These are phyloP conservation scores for Clavispora vitiphila DNA, from an alignment of 805 yeast genomes.

Conservation along the genomic window DNA sequence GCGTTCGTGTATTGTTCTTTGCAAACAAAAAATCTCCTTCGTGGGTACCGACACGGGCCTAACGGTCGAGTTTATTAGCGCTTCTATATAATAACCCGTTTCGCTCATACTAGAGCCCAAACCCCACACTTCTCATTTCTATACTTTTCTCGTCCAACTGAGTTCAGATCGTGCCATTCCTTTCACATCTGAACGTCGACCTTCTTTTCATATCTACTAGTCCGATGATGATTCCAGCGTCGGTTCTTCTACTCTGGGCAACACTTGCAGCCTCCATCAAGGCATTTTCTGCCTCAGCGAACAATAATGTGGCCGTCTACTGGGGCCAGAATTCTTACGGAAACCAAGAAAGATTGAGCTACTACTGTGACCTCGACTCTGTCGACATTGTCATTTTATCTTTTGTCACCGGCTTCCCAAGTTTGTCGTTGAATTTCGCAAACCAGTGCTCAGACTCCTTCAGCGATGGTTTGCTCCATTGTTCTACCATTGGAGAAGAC, in stretches of 20 bases:
- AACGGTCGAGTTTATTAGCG: background rate
- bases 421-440: constrained; percentile 46
- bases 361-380: constrained; percentile 62
- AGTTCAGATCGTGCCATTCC: background rate
- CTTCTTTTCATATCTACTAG: background rate
- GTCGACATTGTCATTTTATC: constrained; percentile 72
- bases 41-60: background rate
- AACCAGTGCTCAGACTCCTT: constrained; percentile 38
- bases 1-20: background rate
- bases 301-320: constrained; percentile 62
- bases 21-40: background rate
- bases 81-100: background rate
- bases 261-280: background rate
- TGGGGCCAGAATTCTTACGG: constrained; percentile 82
- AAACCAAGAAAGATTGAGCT: constrained; percentile 31
- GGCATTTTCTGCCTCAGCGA: background rate
- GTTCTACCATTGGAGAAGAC: constrained; percentile 11
- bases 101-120: too few species aligned
- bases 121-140: too few species aligned
- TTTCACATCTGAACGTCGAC: background rate
- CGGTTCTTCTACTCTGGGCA: background rate
- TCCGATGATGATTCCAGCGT: background rate
- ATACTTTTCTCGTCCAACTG: too few species aligned
- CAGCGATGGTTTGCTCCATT: constrained; percentile 34
- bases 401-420: constrained; percentile 63